Percentiles rank a stretch among this genome's conserved stretches.
Conservation (phyloP, 2,329 filamentous ascomycete genomes). For the Coleophoma cylindrospora region DNA sequence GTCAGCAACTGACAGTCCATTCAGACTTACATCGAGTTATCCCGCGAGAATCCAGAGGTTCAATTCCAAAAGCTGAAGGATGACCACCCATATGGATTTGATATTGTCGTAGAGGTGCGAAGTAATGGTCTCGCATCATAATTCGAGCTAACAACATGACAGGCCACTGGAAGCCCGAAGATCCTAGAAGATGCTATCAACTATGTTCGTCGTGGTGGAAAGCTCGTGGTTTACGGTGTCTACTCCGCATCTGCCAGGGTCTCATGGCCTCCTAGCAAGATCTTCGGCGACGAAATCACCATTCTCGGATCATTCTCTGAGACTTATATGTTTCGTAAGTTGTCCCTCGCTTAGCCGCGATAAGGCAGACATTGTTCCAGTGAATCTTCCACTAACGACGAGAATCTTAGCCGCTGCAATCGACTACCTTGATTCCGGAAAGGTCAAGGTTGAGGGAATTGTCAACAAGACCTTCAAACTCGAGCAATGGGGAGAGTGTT, state of each 20-base stretch:
- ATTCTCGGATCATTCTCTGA: conserved; percentile 71
- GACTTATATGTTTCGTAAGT: conserved; percentile 63
- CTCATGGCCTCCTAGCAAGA: conserved; percentile 66
- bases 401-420: conserved; percentile 42
- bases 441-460: conserved; percentile 60
- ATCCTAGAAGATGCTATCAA: conserved; percentile 68
- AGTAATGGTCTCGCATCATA: neutral
- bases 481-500: conserved; percentile 66
- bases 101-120: conserved; percentile 37
- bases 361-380: neutral
- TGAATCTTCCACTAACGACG: neutral
- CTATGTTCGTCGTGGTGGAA: conserved; percentile 67
- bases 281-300: conserved; percentile 64
- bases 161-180: conserved; percentile 64
- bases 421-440: conserved; percentile 52
- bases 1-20: neutral
- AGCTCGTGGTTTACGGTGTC: conserved; percentile 66
- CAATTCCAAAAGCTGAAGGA: conserved; percentile 59
- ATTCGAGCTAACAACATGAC: conserved; percentile 29
- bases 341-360: neutral
- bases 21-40: conserved; percentile 43
- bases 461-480: conserved; percentile 70
- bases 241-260: conserved; percentile 60
- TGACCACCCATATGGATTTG: conserved; percentile 67
- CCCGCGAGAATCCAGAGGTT: conserved; percentile 46